Percentiles rank a stretch among this genome's conserved stretches.
phyloP scores from a whole-genome alignment of 768 basidiomycete genomes.

The Leucosporidium yakuticum region DNA sequence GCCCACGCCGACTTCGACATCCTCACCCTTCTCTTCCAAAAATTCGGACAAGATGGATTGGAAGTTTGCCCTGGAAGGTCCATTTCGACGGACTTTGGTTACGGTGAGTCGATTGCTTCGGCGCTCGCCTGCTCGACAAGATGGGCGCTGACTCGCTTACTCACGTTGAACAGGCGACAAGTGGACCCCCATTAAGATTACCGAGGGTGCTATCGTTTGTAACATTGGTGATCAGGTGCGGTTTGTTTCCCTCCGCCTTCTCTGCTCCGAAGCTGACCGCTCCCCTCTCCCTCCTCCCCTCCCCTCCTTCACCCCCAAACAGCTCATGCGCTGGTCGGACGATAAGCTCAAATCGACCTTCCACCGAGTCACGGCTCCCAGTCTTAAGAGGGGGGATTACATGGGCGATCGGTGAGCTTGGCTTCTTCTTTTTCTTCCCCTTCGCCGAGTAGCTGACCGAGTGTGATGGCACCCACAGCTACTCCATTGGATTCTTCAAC shows the following conservation, averaged over 20 bases:
- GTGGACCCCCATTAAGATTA: slow-evolving; percentile 36
- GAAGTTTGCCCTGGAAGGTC: slow-evolving; percentile 40
- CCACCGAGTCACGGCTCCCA: slow-evolving; percentile 38
- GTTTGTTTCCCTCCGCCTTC: no score
- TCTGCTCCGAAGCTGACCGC: slow-evolving; percentile 30
- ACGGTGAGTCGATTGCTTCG: neutral
- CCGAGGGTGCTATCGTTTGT: slow-evolving; percentile 38
- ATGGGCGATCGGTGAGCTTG: slow-evolving; percentile 15
- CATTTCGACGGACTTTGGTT: slow-evolving; percentile 39
- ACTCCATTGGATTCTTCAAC: slow-evolving; percentile 42
- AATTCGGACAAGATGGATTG: slow-evolving; percentile 39
- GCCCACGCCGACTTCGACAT: slow-evolving; percentile 41
- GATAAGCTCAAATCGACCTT: slow-evolving; percentile 41
- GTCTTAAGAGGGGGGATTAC: slow-evolving; percentile 24
- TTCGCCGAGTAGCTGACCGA: neutral
- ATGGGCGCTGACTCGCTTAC: neutral
- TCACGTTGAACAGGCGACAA: slow-evolving; percentile 26
- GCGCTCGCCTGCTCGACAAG: neutral
- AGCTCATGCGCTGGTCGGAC: slow-evolving; percentile 38
- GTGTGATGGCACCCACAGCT: slow-evolving; percentile 1
- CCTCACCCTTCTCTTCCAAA: slow-evolving; percentile 41
- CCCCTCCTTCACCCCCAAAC: slow-evolving; percentile 4
- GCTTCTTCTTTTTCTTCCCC: neutral
- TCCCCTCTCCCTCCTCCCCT: neutral
- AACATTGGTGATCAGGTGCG: slow-evolving; percentile 34